Conservation (phyloP, 2,329 filamentous ascomycete genomes). For the Cordyceps pruinosa region DNA sequence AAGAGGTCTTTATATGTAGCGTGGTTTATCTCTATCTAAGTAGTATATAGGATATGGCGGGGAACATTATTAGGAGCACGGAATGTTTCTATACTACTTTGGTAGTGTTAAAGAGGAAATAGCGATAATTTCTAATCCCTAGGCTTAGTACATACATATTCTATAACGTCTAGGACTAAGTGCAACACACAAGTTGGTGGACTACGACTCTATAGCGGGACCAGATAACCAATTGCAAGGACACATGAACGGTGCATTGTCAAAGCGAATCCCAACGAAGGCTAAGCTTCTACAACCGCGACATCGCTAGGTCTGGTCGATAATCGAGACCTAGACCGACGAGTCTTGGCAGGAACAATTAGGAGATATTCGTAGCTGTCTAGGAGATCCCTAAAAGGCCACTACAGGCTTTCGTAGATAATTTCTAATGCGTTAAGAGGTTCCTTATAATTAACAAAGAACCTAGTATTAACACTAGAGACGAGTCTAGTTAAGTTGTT, state of each 20-base stretch:
- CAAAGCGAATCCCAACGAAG: neutral
- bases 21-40: no score
- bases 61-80: no score
- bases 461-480: neutral
- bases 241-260: neutral
- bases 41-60: no score
- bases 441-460: neutral
- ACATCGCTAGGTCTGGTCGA: neutral
- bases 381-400: neutral
- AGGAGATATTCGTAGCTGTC: neutral
- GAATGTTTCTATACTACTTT: no score
- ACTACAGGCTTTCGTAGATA: neutral
- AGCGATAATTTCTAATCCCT: no score
- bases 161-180: no score
- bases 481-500: neutral
- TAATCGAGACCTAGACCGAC: neutral
- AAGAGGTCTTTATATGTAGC: no score
- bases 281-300: neutral
- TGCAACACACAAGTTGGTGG: no score
- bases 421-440: neutral
- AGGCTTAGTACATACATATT: no score
- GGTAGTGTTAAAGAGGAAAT: no score
- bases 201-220: no score
- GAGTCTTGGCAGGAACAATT: neutral
- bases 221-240: no score